phyloP scores from a whole-genome alignment of 2,329 filamentous ascomycete genomes.

The Colletotrichum destructivum region DNA sequence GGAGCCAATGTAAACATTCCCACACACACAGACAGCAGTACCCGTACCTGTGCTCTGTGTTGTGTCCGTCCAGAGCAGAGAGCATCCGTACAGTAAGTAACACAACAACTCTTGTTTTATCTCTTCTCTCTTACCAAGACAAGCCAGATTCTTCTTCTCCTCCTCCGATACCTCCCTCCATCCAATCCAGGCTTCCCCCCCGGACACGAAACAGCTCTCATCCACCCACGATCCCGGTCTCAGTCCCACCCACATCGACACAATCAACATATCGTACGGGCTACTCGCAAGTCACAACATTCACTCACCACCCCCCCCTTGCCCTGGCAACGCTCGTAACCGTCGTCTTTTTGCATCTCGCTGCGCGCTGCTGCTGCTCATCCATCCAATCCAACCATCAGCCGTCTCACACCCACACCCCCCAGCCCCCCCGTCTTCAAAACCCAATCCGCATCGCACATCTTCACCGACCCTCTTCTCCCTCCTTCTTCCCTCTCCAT shows the following conservation, averaged over 20 bases:
- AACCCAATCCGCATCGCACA: slow-evolving; percentile 45
- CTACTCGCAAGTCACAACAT: slow-evolving; percentile 28
- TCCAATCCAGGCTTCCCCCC: no score
- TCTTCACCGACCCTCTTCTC: slow-evolving; percentile 41
- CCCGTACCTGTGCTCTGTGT: not conserved
- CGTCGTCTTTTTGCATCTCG: slow-evolving; percentile 37
- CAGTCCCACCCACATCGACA: slow-evolving; percentile 22
- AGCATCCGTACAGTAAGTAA: no score
- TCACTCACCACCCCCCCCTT: slow-evolving; percentile 9
- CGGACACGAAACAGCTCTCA: not conserved
- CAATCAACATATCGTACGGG: slow-evolving; percentile 43
- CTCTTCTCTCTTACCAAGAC: no score
- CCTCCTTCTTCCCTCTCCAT: slow-evolving; percentile 43
- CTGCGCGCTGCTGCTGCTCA: not conserved
- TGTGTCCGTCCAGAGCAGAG: no score
- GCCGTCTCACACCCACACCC: slow-evolving; percentile 18
- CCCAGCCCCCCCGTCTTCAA: slow-evolving; percentile 45
- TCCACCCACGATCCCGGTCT: slow-evolving; percentile 5
- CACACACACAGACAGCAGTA: slow-evolving; percentile 20
- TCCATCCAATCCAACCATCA: slow-evolving; percentile 39
- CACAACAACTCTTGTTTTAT: no score
- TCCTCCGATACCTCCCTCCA: no score
- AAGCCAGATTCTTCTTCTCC: no score
- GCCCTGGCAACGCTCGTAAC: slow-evolving; percentile 42
- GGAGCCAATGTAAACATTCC: slow-evolving; percentile 40